A percentile compares a stretch with the other conserved stretches of the same genome.
These are phyloP conservation scores for Setomelanomma holmii DNA, from an alignment of 2,329 filamentous ascomycete species.

Conservation along the genomic window DNA sequence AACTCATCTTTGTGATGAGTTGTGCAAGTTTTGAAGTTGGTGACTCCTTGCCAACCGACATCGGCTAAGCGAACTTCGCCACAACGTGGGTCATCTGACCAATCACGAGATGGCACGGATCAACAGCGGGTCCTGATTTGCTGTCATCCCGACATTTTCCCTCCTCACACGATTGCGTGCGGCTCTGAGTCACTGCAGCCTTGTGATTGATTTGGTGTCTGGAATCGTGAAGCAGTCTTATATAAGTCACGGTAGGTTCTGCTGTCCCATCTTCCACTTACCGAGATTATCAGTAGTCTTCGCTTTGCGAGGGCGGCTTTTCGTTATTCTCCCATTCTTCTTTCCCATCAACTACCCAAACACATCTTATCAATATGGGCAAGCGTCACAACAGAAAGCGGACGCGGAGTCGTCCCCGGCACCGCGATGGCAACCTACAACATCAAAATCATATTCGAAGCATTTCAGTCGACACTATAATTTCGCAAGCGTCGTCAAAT, in stretches of 20 bases:
- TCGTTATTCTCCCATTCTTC: slow-evolving; percentile 24
- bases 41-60: slow-evolving; percentile 37
- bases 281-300: slow-evolving; percentile 33
- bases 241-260: slow-evolving; percentile 35
- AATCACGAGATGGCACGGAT: slow-evolving; percentile 37
- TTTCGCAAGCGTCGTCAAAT: slow-evolving; percentile 29
- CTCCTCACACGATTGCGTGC: slow-evolving; percentile 35
- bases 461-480: slow-evolving; percentile 38
- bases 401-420: slow-evolving; percentile 51
- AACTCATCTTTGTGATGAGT: slow-evolving; percentile 18
- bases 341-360: slow-evolving; percentile 4
- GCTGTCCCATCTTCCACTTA: slow-evolving; percentile 17
- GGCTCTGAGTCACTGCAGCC: slow-evolving; percentile 47
- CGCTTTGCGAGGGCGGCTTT: slow-evolving; percentile 36
- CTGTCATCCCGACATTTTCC: slow-evolving; percentile 25
- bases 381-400: slow-evolving; percentile 55
- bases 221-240: slow-evolving; percentile 26
- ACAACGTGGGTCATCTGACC: slow-evolving; percentile 28
- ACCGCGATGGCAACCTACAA: slow-evolving; percentile 41
- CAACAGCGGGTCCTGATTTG: slow-evolving; percentile 23
- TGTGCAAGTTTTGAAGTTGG: slow-evolving; percentile 21
- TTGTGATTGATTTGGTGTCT: slow-evolving; percentile 38
- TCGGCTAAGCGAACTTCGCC: slow-evolving; percentile 28
- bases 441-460: slow-evolving; percentile 37
- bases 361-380: slow-evolving; percentile 40